Conservation (phyloP, 129 eudicot species). For the Artemisia annua region DNA sequence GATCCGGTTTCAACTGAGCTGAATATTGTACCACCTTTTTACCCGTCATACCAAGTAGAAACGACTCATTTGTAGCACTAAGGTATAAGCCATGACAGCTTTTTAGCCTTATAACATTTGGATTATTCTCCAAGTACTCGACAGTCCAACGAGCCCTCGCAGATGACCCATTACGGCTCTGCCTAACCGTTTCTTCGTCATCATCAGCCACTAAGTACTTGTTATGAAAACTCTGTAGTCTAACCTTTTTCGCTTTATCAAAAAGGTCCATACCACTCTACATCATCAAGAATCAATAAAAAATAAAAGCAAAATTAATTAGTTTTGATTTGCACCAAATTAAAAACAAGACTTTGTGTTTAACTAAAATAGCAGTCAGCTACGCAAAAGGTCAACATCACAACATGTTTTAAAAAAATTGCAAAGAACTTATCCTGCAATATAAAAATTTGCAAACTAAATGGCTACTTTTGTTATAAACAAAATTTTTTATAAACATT, state of each 20-base stretch:
- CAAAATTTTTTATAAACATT: too few species aligned
- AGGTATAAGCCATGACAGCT: constrained; percentile 66
- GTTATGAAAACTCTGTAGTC: constrained; percentile 52
- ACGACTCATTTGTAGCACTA: constrained; percentile 47
- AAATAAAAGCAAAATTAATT: not conserved
- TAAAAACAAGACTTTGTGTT: too few species aligned
- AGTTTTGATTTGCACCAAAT: too few species aligned
- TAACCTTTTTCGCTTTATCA: constrained; percentile 52
- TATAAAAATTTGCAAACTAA: too few species aligned
- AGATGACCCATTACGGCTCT: constrained; percentile 56
- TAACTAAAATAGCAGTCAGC: too few species aligned
- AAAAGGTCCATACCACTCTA: constrained; percentile 82
- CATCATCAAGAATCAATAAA: not conserved
- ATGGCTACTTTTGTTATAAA: too few species aligned
- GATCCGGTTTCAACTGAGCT: constrained; percentile 23
- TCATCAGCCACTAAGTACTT: constrained; percentile 67
- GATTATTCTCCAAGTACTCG: constrained; percentile 40
- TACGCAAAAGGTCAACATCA: too few species aligned
- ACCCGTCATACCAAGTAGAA: constrained; percentile 68
- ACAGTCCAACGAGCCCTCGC: constrained; percentile 61
- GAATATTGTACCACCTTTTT: constrained; percentile 50
- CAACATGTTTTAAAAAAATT: too few species aligned
- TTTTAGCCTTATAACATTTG: constrained; percentile 50
- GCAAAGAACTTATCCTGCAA: too few species aligned
- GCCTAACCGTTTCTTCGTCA: constrained; percentile 56